Evolutionary conservation across 208 protist species (phyloP).

Genomic region (Trypanosoma cruzi): DNA sequence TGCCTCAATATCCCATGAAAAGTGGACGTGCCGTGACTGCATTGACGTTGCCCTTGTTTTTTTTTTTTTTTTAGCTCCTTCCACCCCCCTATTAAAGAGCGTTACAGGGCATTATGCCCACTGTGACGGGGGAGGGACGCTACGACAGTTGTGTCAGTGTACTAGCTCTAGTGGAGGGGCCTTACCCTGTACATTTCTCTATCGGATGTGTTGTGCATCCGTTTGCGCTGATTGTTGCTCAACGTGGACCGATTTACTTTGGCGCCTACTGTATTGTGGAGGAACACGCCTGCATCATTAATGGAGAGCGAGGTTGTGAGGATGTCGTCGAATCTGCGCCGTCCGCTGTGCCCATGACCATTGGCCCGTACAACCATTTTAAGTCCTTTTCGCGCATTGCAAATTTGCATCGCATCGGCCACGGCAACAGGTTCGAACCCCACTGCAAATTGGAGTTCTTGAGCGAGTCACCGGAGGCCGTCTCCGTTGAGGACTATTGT

Average conservation of each 20-base stretch:
- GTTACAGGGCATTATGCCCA: neutral
- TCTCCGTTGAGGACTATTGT: constrained; percentile 28
- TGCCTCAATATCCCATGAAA: neutral
- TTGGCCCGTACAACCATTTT: constrained; percentile 40
- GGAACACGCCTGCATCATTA: constrained; percentile 41
- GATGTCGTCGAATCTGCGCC: neutral
- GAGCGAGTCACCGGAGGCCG: neutral
- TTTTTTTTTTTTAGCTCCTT: neutral
- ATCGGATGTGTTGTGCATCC: constrained; percentile 56
- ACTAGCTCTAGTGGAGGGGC: constrained; percentile 34
- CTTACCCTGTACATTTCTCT: constrained; percentile 38
- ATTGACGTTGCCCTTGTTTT: neutral
- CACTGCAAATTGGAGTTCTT: constrained; percentile 27
- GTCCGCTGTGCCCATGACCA: constrained; percentile 1
- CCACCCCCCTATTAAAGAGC: neutral
- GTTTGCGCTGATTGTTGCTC: constrained; percentile 40
- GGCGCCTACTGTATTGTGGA: constrained; percentile 46
- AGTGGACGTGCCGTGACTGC: neutral
- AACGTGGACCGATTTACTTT: constrained; percentile 28
- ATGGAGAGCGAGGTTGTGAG: neutral
- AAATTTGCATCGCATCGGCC: constrained; percentile 28
- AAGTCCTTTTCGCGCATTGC: constrained; percentile 41
- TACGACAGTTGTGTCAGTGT: constrained; percentile 23
- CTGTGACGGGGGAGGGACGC: neutral
- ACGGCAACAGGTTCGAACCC: constrained; percentile 34